Base-by-base conservation (phyloP, 441 rosid species). In the Biscutella auriculata region DNA sequence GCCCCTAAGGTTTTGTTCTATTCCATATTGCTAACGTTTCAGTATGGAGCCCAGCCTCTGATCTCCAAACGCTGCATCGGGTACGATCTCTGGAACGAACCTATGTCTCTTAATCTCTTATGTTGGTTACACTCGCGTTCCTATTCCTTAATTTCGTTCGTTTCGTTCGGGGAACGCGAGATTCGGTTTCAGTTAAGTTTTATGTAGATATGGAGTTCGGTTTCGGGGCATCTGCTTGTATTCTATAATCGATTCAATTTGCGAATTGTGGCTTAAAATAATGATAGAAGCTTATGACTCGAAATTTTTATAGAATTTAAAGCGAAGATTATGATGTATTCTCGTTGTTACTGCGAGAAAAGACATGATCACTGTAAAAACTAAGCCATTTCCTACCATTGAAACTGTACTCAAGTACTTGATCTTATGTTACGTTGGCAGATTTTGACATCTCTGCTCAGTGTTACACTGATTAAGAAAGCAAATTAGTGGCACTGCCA, bases 11-110 rank as follows among this genome's bases (percentile, higher is more conserved):
- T 93, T 44, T 75, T 76, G 79, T 42, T 89, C 30, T 89, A 75
- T 76, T 93, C 95, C 53, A 43, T 82, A 27, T 58, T 89, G 44
- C 97, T 93, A 29, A 61, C 90, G 62, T 62, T 93, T 70, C 99
- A 93, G 72, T 93, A 93, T 67, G 97, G 96, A 27, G 85, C 83
- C 27, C 99, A 93, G 69, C 99, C 99, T 75, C 76, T 93, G 54
- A 81, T 93, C 77, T 85, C 99, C 78, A 93, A 87, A 68, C 80
- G 95, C 68, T 93, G 78, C 76, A 79, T 73, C 60, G 74, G 96
- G 98, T 89, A 57, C 60, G 49, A n/a, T 62, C 6, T 42, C 63
- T 62, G 4, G 6, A 9, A 17, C 40, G 30, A 41, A 21, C 17
- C 19, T 17, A 4, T 11, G 30, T 10, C 59, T 68, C 41, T 57